Base-by-base conservation (phyloP, 495 filamentous ascomycete species). In the Penicillium paxilli region DNA sequence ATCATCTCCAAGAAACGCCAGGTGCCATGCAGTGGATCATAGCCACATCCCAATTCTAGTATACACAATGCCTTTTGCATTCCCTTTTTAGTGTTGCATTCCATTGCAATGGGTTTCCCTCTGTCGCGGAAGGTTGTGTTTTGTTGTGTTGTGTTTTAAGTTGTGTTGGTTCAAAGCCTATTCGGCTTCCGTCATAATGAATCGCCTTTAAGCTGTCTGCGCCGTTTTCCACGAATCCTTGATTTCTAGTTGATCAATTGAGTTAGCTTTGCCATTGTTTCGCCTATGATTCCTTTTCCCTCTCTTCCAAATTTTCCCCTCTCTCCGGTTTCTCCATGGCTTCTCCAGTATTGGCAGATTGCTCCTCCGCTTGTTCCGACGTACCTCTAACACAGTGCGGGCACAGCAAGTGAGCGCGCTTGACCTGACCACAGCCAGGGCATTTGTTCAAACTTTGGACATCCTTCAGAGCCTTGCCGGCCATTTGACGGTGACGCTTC, bases 391-490 rank as follows among this genome's bases (percentile, higher is more conserved):
- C 88, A 69, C 94, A 99, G 58, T 89, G 81, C 24, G 90, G 83
- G 70, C 94, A 99, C 50, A 98, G 64, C 30, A 88, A 70, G 77
- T 99, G 94, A 61, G 90, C 83, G 65, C 89, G 85, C 75, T 99
- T 99, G 33, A 87, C 67, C 61, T 86, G 78, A 12, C 93, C 95
- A 66, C 94, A 99, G 12, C 84, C 88, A 1, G 93, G 85, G 64
- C 94, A 99, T 63, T 83, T 89, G 70, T 88, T 92, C 59, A 99
- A 76, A 32, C 80, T 79, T 47, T 85, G 93, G 19, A 96, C 84
- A 65, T 98, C 94, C 77, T 93, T 89, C 64, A 98, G 76, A 33
- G 83, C 91, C 71, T 98, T 98, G 62, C 93, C 93, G 16, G 91
- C 93, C 84, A 97, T 86, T 60, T 93, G 91, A 60, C 95, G 82